Base-by-base conservation (phyloP, 1,284 basidiomycete genomes). In the Cryptococcus sp. region DNA sequence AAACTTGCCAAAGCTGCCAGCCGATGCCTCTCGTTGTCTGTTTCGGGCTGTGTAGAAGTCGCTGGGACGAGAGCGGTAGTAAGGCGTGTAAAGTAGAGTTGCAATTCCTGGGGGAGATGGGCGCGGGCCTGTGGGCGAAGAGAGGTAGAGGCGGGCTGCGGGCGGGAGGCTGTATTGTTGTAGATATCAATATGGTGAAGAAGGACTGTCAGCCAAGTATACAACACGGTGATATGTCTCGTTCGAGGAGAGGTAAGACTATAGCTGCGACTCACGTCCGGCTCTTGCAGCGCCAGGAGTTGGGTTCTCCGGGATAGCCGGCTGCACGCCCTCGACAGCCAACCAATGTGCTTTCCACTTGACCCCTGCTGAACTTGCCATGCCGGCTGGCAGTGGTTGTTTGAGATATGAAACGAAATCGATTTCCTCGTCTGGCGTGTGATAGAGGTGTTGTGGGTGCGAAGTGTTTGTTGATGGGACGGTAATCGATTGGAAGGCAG, bases 301-400 rank as follows among this genome's bases (percentile, higher is more conserved):
- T 0, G 96, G 96, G 72, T 99, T 99, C 77, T 99, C 93, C 6
- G 93, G 92, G 44, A 97, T 90, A 17, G 94, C 85, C 0, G 96
- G 95, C 73, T 99, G 95, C 3, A 99, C 90, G 39, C 96, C 95
- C 73, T 99, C 95, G 23, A 99, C 92, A 0, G 95, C 94, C 22
- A 99, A 83, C 96, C 95, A 99, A 75, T 99, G 95, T 4, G 93
- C 92, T 23, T 75, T 77, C 78, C 78, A 80, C 54, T 74, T 70
- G 23, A 79, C 77, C 8, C 74, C 74, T 0, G 73, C 72, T 10
- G 70, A 69, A 58, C 69, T 72, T 15, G 67, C 67, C 19, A 75
- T 55, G 20, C 70, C 73, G 1, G 73, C 59, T 0, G 74, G 75
- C 13, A 73, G 61, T 8, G 71, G 68, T 51, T 74, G 64, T 53